A percentile compares a stretch with the other conserved stretches of the same genome.
Evolutionary conservation across 179 eudicot genomes (phyloP).

Genomic region (Spinacia oleracea): DNA sequence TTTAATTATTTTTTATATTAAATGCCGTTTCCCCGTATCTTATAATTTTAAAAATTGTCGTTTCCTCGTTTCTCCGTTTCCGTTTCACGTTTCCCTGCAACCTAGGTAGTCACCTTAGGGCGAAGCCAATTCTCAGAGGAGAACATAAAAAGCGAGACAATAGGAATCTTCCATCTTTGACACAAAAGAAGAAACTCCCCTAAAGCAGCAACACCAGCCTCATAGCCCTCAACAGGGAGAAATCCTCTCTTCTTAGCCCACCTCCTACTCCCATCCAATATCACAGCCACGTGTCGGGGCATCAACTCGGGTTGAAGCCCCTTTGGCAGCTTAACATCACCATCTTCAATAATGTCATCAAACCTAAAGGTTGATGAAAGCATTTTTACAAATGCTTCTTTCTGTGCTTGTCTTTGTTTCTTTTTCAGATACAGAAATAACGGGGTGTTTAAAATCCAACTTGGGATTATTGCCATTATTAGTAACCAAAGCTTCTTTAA

Average conservation of each 20-base stretch:
- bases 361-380: neutral
- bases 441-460: neutral
- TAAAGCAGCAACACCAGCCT: slow-evolving; percentile 37
- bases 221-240: slow-evolving; percentile 36
- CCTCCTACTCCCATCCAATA: slow-evolving; percentile 64
- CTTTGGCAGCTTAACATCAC: slow-evolving; percentile 27
- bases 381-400: neutral
- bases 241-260: slow-evolving; percentile 53
- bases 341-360: neutral
- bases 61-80: too few species aligned
- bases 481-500: neutral
- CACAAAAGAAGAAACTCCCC: slow-evolving; percentile 30
- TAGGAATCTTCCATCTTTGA: slow-evolving; percentile 35
- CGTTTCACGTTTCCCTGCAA: too few species aligned
- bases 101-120: slow-evolving; percentile 32
- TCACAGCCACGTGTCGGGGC: slow-evolving; percentile 58
- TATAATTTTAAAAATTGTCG: too few species aligned
- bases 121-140: slow-evolving; percentile 51
- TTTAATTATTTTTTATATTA: too few species aligned
- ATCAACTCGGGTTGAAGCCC: slow-evolving; percentile 41
- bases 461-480: slow-evolving; percentile 2
- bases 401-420: neutral
- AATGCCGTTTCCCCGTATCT: too few species aligned
- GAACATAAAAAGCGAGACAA: slow-evolving; percentile 46
- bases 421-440: neutral